Evolutionary conservation across 768 basidiomycete genomes (phyloP).

Genomic region (Suillus variegatus): DNA sequence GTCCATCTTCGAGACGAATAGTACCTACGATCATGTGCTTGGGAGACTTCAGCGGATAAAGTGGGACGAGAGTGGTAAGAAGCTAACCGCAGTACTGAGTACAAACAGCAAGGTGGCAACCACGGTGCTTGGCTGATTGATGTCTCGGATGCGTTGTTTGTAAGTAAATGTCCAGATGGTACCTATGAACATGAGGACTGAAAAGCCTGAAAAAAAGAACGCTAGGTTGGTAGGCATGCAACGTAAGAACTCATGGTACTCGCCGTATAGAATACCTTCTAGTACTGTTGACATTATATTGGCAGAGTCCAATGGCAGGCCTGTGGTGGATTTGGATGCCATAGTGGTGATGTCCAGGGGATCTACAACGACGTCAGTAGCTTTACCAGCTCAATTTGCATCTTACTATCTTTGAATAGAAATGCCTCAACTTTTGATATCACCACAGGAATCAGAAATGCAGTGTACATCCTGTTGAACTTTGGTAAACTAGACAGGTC

Average conservation of each 20-base stretch:
- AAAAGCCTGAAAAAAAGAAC: not conserved
- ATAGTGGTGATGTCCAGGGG: not conserved
- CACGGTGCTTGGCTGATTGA: not conserved
- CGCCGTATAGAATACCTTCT: not conserved
- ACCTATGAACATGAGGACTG: not conserved
- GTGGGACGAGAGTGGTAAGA: no score
- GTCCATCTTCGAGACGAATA: slow-evolving; percentile 18
- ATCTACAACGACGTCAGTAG: not conserved
- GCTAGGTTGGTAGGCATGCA: not conserved
- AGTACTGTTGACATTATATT: not conserved
- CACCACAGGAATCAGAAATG: not conserved
- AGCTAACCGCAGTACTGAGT: not conserved
- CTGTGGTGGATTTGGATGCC: not conserved
- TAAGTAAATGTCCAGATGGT: not conserved
- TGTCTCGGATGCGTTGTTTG: not conserved
- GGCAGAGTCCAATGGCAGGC: not conserved
- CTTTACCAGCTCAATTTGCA: not conserved
- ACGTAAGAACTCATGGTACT: not conserved
- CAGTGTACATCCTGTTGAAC: not conserved
- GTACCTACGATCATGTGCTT: slow-evolving; percentile 18
- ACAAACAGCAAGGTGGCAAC: not conserved
- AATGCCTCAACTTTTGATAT: not conserved
- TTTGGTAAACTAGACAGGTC: not conserved
- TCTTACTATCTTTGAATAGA: not conserved
- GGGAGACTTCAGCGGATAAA: not conserved